Evolutionary conservation across 163 green algal species (phyloP).

Genomic region (Prototheca cutis): DNA sequence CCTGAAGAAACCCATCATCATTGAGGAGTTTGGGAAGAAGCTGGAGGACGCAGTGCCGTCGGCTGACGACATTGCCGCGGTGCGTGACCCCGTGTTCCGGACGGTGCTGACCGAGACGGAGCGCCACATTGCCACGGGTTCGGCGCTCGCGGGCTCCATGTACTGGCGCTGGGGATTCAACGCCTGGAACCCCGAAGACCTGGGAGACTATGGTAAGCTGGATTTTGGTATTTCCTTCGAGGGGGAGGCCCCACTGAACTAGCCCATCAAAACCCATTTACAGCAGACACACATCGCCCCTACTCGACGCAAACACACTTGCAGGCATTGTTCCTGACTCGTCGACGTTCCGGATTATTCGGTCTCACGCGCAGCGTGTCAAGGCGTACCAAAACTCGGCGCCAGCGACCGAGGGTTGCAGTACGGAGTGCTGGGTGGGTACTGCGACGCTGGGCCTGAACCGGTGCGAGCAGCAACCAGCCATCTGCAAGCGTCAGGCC

Average conservation of each 20-base stretch:
- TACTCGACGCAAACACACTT: too few relatives aligned
- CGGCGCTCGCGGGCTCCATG: conserved; percentile 9
- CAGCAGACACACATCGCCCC: too few relatives aligned
- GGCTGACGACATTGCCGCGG: conserved; percentile 1
- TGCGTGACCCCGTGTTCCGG: conserved; percentile 8
- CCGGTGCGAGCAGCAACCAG: neutral
- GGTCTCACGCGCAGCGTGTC: conserved; percentile 1
- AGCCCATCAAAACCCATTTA: too few relatives aligned
- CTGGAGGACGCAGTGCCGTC: conserved; percentile 5
- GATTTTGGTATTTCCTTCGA: too few relatives aligned
- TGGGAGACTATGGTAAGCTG: conserved; percentile 19
- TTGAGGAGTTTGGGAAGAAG: conserved; percentile 34
- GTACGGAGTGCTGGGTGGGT: neutral
- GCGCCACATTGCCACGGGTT: neutral
- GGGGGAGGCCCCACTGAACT: too few relatives aligned
- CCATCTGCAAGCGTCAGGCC: neutral
- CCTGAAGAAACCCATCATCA: conserved; percentile 22
- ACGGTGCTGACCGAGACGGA: conserved; percentile 12
- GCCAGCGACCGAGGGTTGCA: neutral
- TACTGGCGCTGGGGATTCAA: conserved; percentile 29
- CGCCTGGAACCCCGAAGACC: neutral
- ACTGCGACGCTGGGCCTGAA: neutral
- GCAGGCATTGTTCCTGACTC: conserved; percentile 8
- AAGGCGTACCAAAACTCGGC: conserved; percentile 1
- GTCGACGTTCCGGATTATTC: conserved; percentile 2